Evolutionary conservation across 202 grass and related monocot genomes (phyloP).

Genomic region (Zizania palustris): DNA sequence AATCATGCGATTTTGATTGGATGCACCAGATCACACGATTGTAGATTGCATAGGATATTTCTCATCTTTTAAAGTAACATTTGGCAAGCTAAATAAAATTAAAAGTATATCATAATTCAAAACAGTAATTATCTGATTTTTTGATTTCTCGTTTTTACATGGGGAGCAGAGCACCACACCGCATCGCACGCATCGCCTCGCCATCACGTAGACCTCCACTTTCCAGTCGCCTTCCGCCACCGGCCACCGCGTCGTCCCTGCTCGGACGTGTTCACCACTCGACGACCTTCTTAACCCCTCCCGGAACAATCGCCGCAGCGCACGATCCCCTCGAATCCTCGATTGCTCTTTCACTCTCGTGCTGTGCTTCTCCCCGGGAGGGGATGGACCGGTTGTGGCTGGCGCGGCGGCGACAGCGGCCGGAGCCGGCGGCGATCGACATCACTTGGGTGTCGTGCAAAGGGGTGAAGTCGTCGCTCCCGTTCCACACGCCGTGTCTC

Average conservation of each 20-base stretch:
- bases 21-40: too few species aligned
- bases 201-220: background rate
- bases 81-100: too few species aligned
- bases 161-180: background rate
- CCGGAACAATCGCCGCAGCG: too few species aligned
- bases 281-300: background rate
- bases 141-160: too few species aligned
- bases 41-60: too few species aligned
- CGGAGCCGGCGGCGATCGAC: conserved; percentile 55
- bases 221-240: background rate
- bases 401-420: background rate
- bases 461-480: conserved; percentile 51
- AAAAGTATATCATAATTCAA: too few species aligned
- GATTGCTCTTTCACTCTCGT: background rate
- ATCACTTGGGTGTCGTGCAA: conserved; percentile 61
- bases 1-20: too few species aligned
- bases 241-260: background rate
- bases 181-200: background rate
- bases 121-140: too few species aligned
- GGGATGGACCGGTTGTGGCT: conserved; percentile 35
- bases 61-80: too few species aligned
- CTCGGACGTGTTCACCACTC: background rate
- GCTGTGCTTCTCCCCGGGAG: background rate
- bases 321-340: background rate
- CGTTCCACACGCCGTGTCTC: conserved; percentile 62